A percentile compares a stretch with the other conserved stretches of the same genome.
Conservation (phyloP, 2,329 filamentous ascomycete genomes). For the Alternaria conjuncta region DNA sequence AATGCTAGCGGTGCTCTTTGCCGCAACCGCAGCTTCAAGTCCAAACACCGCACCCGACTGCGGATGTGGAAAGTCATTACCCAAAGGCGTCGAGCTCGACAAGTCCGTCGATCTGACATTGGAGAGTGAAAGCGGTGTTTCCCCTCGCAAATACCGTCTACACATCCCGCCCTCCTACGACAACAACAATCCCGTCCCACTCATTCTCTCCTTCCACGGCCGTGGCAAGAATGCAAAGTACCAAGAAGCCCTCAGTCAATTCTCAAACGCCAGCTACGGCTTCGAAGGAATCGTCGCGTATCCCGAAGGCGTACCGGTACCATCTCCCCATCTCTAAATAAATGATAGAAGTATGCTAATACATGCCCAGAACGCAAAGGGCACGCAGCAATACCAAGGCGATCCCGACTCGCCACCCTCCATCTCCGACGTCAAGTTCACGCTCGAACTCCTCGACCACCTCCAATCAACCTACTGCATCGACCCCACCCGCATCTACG, state of each 20-base stretch:
- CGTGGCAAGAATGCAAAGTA: conserved; percentile 45
- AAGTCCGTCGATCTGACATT: conserved; percentile 35
- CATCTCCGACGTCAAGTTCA: conserved; percentile 56
- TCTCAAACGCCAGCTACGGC: conserved; percentile 54
- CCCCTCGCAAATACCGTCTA: conserved; percentile 45
- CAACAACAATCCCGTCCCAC: conserved; percentile 41
- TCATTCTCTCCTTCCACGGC: conserved; percentile 60
- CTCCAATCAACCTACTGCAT: conserved; percentile 54
- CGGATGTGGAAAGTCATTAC: conserved; percentile 26
- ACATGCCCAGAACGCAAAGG: conserved; percentile 10
- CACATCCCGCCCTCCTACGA: conserved; percentile 52
- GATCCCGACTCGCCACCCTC: conserved; percentile 48
- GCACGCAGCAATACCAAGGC: conserved; percentile 51
- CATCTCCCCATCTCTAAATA: not conserved
- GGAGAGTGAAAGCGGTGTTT: conserved; percentile 34
- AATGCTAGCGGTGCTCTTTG: not conserved
- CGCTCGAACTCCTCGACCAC: conserved; percentile 51
- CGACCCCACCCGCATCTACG: conserved; percentile 54
- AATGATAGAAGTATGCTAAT: not conserved
- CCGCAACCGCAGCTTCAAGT: not conserved
- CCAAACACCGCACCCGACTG: not conserved
- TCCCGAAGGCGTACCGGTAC: conserved; percentile 50
- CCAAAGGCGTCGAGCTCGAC: conserved; percentile 25
- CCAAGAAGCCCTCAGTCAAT: conserved; percentile 54
- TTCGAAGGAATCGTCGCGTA: conserved; percentile 55